phyloP scores from a whole-genome alignment of 106 monocot species.

The Acanthochlamys bracteata region DNA sequence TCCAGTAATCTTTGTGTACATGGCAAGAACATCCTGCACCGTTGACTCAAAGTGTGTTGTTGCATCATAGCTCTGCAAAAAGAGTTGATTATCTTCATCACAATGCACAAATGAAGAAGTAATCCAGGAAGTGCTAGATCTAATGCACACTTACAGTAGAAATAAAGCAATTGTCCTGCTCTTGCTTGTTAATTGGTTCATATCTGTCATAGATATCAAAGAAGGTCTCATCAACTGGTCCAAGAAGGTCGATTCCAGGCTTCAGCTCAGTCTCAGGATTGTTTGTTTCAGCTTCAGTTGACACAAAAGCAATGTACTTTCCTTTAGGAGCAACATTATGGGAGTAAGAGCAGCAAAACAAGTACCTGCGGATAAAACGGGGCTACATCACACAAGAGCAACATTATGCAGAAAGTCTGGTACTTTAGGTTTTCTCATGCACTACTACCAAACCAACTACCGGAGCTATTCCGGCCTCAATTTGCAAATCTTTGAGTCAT shows the following conservation, averaged over 20 bases:
- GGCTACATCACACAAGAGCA: no score
- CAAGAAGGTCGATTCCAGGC: slow-evolving; percentile 85
- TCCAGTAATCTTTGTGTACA: slow-evolving; percentile 89
- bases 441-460: no score
- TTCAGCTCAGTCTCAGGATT: slow-evolving; percentile 64
- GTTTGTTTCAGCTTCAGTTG: slow-evolving; percentile 84
- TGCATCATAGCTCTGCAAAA: slow-evolving; percentile 92
- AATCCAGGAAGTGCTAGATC: no score
- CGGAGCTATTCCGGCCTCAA: no score
- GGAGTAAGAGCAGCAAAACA: slow-evolving; percentile 88
- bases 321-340: slow-evolving; percentile 95
- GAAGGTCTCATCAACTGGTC: slow-evolving; percentile 87
- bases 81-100: no score
- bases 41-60: slow-evolving; percentile 97
- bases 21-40: slow-evolving; percentile 74
- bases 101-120: not conserved
- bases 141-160: slow-evolving; percentile 60
- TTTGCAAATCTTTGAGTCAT: no score
- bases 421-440: no score
- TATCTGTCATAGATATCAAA: slow-evolving; percentile 82
- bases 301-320: slow-evolving; percentile 94
- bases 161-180: slow-evolving; percentile 85
- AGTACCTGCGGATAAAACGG: no score
- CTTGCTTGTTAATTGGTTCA: slow-evolving; percentile 79
- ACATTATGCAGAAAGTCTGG: no score